Evolutionary conservation across 1,284 basidiomycete genomes (phyloP).

Genomic region (Cutaneotrichosporon sp.): DNA sequence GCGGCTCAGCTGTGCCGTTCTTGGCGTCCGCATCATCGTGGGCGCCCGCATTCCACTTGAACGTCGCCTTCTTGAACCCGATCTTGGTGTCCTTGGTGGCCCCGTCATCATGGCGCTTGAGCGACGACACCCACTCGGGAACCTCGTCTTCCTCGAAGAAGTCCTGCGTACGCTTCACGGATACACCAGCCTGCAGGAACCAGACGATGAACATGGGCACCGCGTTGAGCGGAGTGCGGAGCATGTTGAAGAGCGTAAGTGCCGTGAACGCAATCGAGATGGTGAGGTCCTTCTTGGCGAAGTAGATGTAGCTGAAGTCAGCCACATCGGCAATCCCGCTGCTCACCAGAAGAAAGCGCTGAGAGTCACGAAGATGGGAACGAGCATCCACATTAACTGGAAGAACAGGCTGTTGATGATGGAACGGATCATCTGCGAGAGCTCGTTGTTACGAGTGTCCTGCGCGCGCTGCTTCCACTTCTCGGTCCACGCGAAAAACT

Average conservation of each 20-base stretch:
- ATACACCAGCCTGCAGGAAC: slow-evolving; percentile 64
- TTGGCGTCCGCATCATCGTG: slow-evolving; percentile 13
- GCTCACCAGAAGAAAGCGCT: slow-evolving; percentile 50
- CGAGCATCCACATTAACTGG: slow-evolving; percentile 42
- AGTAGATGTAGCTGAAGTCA: slow-evolving; percentile 46
- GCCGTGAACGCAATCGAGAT: slow-evolving; percentile 54
- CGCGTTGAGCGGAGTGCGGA: slow-evolving; percentile 58
- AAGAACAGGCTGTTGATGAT: slow-evolving; percentile 41
- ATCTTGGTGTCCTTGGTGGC: slow-evolving; percentile 55
- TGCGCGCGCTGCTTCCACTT: slow-evolving; percentile 50
- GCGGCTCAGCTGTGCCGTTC: slow-evolving; percentile 26
- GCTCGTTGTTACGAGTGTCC: slow-evolving; percentile 46
- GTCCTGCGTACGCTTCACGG: slow-evolving; percentile 73
- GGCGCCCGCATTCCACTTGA: slow-evolving; percentile 64
- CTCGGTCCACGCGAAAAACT: slow-evolving; percentile 53
- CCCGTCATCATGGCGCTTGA: slow-evolving; percentile 55
- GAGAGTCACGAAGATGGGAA: slow-evolving; percentile 51
- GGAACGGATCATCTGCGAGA: slow-evolving; percentile 45
- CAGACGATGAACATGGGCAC: slow-evolving; percentile 43
- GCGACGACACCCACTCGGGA: slow-evolving; percentile 64
- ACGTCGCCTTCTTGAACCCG: slow-evolving; percentile 64
- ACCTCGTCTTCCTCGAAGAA: slow-evolving; percentile 83
- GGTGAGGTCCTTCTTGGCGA: slow-evolving; percentile 51
- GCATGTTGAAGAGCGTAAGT: slow-evolving; percentile 53
- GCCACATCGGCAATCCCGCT: not conserved